Conservation (phyloP, 371 early-diverging fungal species). For the Saksenaea vasiformis region DNA sequence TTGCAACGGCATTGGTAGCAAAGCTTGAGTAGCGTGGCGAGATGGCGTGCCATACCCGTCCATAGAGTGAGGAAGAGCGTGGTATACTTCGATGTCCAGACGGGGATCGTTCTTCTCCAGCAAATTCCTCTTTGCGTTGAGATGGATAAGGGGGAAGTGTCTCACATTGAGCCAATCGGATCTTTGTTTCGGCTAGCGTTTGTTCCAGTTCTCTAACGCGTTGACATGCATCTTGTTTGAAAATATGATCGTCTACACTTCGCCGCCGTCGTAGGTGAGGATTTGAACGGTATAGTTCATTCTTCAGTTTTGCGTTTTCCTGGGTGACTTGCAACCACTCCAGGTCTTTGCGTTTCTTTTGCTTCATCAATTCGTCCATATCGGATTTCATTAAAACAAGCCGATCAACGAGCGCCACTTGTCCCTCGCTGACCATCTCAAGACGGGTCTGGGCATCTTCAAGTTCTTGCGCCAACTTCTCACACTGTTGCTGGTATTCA, state of each 20-base stretch:
- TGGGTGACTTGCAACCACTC: slow-evolving; percentile 17
- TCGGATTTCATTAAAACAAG: slow-evolving; percentile 32
- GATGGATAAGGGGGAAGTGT: slow-evolving; percentile 1
- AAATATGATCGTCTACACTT: slow-evolving; percentile 5
- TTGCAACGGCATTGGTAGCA: background rate
- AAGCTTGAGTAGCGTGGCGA: slow-evolving; percentile 9
- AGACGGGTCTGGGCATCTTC: slow-evolving; percentile 29
- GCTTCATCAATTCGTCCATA: slow-evolving; percentile 29
- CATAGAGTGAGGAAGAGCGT: slow-evolving; percentile 25
- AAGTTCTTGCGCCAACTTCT: slow-evolving; percentile 29
- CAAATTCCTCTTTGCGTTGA: background rate
- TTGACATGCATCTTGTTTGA: slow-evolving; percentile 3
- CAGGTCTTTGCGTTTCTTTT: slow-evolving; percentile 24
- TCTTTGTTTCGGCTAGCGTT: slow-evolving; percentile 10
- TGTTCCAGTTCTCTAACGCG: slow-evolving; percentile 15
- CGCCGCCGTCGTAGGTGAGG: slow-evolving; percentile 5
- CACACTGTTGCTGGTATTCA: slow-evolving; percentile 36
- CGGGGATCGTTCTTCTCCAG: background rate
- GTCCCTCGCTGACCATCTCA: slow-evolving; percentile 50
- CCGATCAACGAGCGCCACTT: slow-evolving; percentile 40
- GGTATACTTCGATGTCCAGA: background rate
- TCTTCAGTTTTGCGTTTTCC: slow-evolving; percentile 17
- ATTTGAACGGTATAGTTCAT: background rate
- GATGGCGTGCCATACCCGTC: slow-evolving; percentile 26
- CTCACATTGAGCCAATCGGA: slow-evolving; percentile 10